Conservation (phyloP, 2,329 filamentous ascomycete genomes). For the Cytospora mali region DNA sequence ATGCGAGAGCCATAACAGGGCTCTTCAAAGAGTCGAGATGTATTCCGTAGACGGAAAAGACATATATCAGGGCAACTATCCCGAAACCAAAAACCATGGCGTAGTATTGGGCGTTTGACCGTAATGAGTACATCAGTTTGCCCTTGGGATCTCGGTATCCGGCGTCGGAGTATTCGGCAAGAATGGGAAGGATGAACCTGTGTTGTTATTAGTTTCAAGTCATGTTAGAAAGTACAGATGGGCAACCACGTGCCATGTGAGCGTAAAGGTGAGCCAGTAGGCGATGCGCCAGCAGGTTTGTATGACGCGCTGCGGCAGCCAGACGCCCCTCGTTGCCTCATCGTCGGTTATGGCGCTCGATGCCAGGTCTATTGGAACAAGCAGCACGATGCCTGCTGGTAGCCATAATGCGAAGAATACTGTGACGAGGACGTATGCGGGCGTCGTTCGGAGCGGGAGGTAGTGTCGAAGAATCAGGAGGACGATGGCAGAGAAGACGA, state of each 20-base stretch:
- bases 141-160: conserved; percentile 86
- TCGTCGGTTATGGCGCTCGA: conserved; percentile 77
- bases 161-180: conserved; percentile 93
- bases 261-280: conserved; percentile 94
- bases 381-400: conserved; percentile 84
- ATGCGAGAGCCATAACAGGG: conserved; percentile 89
- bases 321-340: conserved; percentile 75
- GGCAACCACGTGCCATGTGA: conserved; percentile 74
- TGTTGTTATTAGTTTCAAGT: conserved; percentile 25
- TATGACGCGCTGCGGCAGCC: conserved; percentile 77
- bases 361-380: conserved; percentile 94
- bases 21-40: conserved; percentile 75
- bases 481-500: conserved; percentile 74
- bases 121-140: conserved; percentile 80
- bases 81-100: conserved; percentile 74
- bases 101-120: conserved; percentile 87
- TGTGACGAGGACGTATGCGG: conserved; percentile 84
- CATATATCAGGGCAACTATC: conserved; percentile 75
- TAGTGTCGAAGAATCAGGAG: conserved; percentile 87
- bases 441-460: conserved; percentile 86
- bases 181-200: conserved; percentile 86
- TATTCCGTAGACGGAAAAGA: conserved; percentile 77
- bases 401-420: conserved; percentile 96
- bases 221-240: neutral
- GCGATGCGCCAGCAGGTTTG: conserved; percentile 91